Percentiles rank a stretch among this genome's conserved stretches.
Conservation (phyloP, 2,329 filamentous ascomycete species). For the Microdochium bolleyi region DNA sequence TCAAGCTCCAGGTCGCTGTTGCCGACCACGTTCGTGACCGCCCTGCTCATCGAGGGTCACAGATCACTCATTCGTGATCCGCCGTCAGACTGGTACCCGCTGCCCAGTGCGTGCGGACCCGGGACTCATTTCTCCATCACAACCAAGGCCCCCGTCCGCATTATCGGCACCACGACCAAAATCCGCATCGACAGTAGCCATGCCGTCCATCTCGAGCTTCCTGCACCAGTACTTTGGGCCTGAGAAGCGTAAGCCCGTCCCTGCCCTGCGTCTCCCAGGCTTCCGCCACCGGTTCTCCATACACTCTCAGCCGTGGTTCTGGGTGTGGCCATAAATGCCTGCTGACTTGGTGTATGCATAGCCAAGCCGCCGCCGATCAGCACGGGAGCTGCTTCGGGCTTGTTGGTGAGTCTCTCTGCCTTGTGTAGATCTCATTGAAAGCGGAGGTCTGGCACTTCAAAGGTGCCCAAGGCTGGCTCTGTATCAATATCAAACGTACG, state of each 20-base stretch:
- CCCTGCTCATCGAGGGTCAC: too few species aligned
- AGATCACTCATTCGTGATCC: too few species aligned
- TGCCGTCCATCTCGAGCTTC: neutral
- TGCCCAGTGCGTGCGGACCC: too few species aligned
- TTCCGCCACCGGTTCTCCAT: neutral
- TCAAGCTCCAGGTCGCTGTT: neutral
- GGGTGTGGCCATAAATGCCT: too few species aligned
- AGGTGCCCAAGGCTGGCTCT: too few species aligned
- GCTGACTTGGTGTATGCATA: neutral
- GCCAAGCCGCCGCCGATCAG: constrained; percentile 28
- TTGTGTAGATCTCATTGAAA: neutral
- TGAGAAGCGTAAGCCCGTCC: neutral
- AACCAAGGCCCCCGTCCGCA: neutral
- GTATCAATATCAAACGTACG: constrained; percentile 14
- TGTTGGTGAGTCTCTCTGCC: constrained; percentile 6
- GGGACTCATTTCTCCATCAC: too few species aligned
- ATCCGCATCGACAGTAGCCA: too few species aligned
- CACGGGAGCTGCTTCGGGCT: constrained; percentile 11
- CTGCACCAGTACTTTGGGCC: neutral
- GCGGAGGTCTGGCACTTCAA: constrained; percentile 17
- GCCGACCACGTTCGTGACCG: neutral
- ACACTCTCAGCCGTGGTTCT: too few species aligned
- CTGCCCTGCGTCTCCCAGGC: neutral
- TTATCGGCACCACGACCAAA: too few species aligned
- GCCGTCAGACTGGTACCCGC: too few species aligned